phyloP scores from a whole-genome alignment of 441 rosid genomes.

The Daphne laureola region DNA sequence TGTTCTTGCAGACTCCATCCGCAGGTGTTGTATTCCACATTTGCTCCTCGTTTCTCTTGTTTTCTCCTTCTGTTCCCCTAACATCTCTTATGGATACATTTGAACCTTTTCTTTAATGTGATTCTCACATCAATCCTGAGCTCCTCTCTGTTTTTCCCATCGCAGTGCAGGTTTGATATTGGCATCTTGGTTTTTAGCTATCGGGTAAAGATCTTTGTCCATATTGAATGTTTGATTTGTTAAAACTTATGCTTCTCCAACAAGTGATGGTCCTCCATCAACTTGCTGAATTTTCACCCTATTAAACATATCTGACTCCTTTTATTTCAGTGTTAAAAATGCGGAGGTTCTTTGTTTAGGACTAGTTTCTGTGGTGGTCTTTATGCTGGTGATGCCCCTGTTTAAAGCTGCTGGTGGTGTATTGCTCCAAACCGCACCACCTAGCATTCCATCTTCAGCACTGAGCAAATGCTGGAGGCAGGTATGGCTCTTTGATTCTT shows the following conservation, averaged over 20 bases:
- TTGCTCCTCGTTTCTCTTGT: slow-evolving; percentile 12
- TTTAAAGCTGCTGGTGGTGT: slow-evolving; percentile 70
- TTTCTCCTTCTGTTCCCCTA: slow-evolving; percentile 13
- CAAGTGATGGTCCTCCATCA: slow-evolving; percentile 2
- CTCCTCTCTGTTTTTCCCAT: slow-evolving; percentile 23
- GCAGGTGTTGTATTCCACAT: slow-evolving; percentile 45
- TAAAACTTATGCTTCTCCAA: too few relatives aligned
- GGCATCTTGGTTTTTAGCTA: slow-evolving; percentile 92
- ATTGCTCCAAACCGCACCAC: slow-evolving; percentile 96
- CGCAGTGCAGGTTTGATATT: slow-evolving; percentile 96
- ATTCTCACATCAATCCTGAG: slow-evolving; percentile 23
- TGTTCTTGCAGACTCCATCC: slow-evolving; percentile 91
- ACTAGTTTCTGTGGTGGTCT: slow-evolving; percentile 68
- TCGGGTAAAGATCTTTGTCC: slow-evolving; percentile 48
- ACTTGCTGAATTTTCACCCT: not conserved
- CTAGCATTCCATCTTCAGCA: slow-evolving; percentile 76
- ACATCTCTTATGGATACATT: not conserved
- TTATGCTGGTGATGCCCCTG: slow-evolving; percentile 85
- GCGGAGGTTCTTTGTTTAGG: slow-evolving; percentile 94
- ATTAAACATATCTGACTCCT: slow-evolving; percentile 14
- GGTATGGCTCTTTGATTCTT: slow-evolving; percentile 30
- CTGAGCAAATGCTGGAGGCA: slow-evolving; percentile 84
- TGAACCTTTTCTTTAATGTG: not conserved
- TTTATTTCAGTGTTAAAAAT: slow-evolving; percentile 75
- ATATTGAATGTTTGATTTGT: not conserved